phyloP scores from a whole-genome alignment of 2,329 filamentous ascomycete species.

The Bipolaris victoriae region DNA sequence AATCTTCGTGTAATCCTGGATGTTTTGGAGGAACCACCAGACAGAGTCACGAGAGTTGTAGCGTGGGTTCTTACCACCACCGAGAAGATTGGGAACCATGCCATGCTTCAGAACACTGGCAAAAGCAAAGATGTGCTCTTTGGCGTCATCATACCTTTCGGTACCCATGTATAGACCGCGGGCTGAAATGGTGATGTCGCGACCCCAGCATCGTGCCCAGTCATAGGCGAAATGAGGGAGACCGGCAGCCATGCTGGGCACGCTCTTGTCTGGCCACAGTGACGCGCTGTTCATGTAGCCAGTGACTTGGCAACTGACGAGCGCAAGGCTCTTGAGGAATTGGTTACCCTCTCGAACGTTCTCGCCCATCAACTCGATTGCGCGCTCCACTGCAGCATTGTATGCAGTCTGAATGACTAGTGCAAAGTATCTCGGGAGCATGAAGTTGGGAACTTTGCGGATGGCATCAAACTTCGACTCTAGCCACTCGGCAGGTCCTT shows the following conservation, averaged over 20 bases:
- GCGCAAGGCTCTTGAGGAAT: slow-evolving; percentile 85
- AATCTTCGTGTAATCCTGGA: slow-evolving; percentile 88
- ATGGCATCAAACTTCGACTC: slow-evolving; percentile 85
- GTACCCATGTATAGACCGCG: slow-evolving; percentile 91
- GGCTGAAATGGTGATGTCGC: slow-evolving; percentile 95
- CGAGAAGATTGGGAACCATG: slow-evolving; percentile 94
- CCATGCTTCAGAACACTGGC: slow-evolving; percentile 96
- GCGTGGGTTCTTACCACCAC: slow-evolving; percentile 81
- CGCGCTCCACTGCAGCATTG: slow-evolving; percentile 78
- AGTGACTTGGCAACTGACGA: slow-evolving; percentile 91
- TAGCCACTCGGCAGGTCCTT: slow-evolving; percentile 76
- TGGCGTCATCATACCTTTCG: slow-evolving; percentile 84
- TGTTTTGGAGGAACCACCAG: slow-evolving; percentile 97
- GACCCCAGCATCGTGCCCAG: slow-evolving; percentile 97
- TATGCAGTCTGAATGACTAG: slow-evolving; percentile 88
- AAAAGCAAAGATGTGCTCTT: slow-evolving; percentile 92
- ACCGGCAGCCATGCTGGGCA: slow-evolving; percentile 88
- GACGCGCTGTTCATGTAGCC: slow-evolving; percentile 90
- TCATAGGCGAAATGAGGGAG: slow-evolving; percentile 91
- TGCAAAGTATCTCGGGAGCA: slow-evolving; percentile 92
- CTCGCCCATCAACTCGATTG: slow-evolving; percentile 77
- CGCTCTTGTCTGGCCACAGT: slow-evolving; percentile 81
- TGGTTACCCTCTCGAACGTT: slow-evolving; percentile 81
- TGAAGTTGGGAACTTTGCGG: slow-evolving; percentile 81
- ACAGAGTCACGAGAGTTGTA: slow-evolving; percentile 97